Percentiles rank a stretch among this genome's conserved stretches.
Conservation (phyloP, 371 early-diverging fungal species). For the Mortierella sp. region DNA sequence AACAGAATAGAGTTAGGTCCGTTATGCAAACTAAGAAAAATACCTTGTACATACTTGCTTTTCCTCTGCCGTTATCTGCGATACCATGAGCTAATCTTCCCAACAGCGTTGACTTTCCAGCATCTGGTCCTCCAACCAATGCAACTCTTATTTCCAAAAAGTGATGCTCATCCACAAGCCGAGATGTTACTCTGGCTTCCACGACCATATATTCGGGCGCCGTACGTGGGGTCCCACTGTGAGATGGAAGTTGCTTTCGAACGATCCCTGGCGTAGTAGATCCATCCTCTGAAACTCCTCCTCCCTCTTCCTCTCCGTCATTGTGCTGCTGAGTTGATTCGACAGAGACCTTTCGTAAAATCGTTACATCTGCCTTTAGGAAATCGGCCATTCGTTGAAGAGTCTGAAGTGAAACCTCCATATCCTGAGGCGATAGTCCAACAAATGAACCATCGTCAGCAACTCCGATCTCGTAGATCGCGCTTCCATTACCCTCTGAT, state of each 20-base stretch:
- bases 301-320: constrained; percentile 1
- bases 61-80: constrained; percentile 90
- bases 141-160: constrained; percentile 87
- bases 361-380: constrained; percentile 67
- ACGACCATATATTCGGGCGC: constrained; percentile 65
- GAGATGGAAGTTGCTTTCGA: constrained; percentile 19
- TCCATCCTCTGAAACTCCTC: background rate
- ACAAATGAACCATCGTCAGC: constrained; percentile 87
- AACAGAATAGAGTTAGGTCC: background rate
- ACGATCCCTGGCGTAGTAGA: constrained; percentile 10
- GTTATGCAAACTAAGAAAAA: background rate
- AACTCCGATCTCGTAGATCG: constrained; percentile 92
- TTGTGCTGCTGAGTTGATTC: constrained; percentile 36
- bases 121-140: constrained; percentile 84
- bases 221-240: constrained; percentile 38
- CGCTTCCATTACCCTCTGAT: constrained; percentile 90
- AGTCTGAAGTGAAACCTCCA: constrained; percentile 71
- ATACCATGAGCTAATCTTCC: constrained; percentile 87
- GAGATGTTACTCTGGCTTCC: constrained; percentile 72
- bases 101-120: constrained; percentile 89
- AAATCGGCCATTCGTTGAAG: constrained; percentile 74
- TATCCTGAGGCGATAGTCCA: constrained; percentile 70
- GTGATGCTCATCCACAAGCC: constrained; percentile 67
- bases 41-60: constrained; percentile 62
- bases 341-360: constrained; percentile 60